Percentiles rank a stretch among this genome's conserved stretches.
Conservation (phyloP, 768 basidiomycete species). For the Baorangia bicolor region DNA sequence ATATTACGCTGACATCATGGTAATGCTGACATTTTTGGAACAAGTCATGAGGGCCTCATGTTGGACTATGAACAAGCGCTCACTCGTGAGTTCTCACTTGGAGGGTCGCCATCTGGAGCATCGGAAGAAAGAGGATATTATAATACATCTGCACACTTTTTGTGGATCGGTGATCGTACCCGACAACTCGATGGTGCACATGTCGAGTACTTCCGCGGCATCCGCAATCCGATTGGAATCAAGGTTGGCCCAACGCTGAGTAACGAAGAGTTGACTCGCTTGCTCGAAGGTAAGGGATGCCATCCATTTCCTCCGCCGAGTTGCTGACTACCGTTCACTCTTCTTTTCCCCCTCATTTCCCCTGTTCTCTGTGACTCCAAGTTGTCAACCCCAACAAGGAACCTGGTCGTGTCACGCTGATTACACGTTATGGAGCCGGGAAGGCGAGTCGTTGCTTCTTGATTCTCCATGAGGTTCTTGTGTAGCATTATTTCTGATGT, state of each 20-base stretch:
- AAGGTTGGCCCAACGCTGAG: slow-evolving; percentile 93
- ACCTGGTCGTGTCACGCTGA: slow-evolving; percentile 80
- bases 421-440: slow-evolving; percentile 88
- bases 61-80: slow-evolving; percentile 91
- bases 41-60: slow-evolving; percentile 90
- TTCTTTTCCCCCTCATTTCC: not conserved
- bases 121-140: slow-evolving; percentile 53
- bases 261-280: slow-evolving; percentile 66
- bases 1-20: not conserved
- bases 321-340: not conserved
- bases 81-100: slow-evolving; percentile 64
- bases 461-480: not conserved
- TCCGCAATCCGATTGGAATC: slow-evolving; percentile 91
- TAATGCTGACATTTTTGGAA: not conserved
- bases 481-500: not conserved
- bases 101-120: slow-evolving; percentile 17
- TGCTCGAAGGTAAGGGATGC: slow-evolving; percentile 67
- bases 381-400: slow-evolving; percentile 89
- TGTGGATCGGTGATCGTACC: slow-evolving; percentile 98
- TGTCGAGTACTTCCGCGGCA: slow-evolving; percentile 91
- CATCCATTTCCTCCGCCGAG: not conserved
- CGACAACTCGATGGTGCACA: slow-evolving; percentile 91
- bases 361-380: slow-evolving; percentile 24
- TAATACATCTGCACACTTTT: slow-evolving; percentile 90
- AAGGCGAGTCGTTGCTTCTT: slow-evolving; percentile 51